Evolutionary conservation across 805 yeast genomes (phyloP), one percentile per base, ranked within the genome.

Genomic region (Candida boleticola): DNA sequence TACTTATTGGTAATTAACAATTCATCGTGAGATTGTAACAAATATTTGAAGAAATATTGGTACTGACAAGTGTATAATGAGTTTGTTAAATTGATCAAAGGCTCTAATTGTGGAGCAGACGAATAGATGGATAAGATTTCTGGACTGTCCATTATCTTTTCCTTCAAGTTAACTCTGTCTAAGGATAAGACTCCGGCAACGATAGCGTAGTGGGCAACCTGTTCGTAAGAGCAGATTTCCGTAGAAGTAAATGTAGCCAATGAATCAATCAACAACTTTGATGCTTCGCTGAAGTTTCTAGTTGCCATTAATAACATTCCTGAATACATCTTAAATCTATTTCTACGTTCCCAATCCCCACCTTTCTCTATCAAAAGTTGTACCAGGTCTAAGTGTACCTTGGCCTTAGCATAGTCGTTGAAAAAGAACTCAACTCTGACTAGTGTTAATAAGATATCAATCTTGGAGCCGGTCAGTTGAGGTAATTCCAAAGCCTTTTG

Each of bases 291-390:
- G 57, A 93, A 93, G 54, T 88, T 82, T 57, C 99, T 81, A 22
- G 90, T 82, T 5, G 96, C 84, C 77, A 93, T 68, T 29, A 79
- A 69, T 60, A 88, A 87, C 37, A 93, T 74, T 18, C 99, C 99
- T 44, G 78, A 67, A 65, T 93, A 93, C 4, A 97, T 87, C 71
- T 93, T 93, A 73, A 79, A 89, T 52, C 97, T 73, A 68, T 93
- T 93, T 57, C 96, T 82, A 65, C 99, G 86, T 68, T 93, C 99
- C 99, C 99, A 93, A 63, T 93, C 99, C 48, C 99, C 99, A 42
- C 98, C 99, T 57, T 89, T 86, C 55, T 92, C 98, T 55, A 93
- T 89, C 60, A 88, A 75, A 19, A 69, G 57, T 57, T 85, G 81
- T 16, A 84, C 81, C 52, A 82, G 82, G 42, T 84, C 92, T 50